Conservation (phyloP, 192 early-diverging fungal genomes). For the Coemansia sp. region DNA sequence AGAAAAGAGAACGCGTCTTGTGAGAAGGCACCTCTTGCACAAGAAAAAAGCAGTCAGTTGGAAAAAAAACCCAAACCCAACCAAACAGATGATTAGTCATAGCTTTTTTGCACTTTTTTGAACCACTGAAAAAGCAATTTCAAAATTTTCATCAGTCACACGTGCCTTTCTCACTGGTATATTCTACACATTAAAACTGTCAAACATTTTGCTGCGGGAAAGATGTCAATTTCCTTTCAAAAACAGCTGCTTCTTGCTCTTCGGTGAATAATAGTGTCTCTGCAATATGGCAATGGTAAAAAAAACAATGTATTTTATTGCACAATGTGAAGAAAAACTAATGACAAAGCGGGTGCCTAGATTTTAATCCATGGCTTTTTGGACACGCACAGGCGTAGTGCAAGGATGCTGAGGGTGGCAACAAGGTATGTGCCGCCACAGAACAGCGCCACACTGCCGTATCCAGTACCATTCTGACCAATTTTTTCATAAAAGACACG, state of each 20-base stretch:
- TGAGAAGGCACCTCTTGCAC: neutral
- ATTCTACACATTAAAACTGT: too few relatives aligned
- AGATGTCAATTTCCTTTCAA: too few relatives aligned
- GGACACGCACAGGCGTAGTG: conserved; percentile 47
- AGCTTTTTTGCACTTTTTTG: too few relatives aligned
- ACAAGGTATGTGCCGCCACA: conserved; percentile 50
- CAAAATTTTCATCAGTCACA: too few relatives aligned
- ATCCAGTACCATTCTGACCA: conserved; percentile 48
- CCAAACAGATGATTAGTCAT: neutral
- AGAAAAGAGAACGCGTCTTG: neutral
- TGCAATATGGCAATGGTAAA: too few relatives aligned
- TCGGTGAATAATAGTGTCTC: too few relatives aligned
- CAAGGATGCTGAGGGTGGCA: conserved; percentile 52
- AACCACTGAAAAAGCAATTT: too few relatives aligned
- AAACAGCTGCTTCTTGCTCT: too few relatives aligned
- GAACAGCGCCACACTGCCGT: conserved; percentile 52
- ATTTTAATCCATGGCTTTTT: conserved; percentile 48
- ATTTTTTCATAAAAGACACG: conserved; percentile 51
- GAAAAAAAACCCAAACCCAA: neutral
- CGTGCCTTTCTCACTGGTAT: too few relatives aligned
- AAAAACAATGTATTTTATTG: neutral
- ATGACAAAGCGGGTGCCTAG: neutral
- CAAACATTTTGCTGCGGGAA: too few relatives aligned
- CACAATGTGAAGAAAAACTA: neutral
- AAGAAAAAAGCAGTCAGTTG: neutral